Conservation (phyloP, 768 basidiomycete species). For the Termitomyces sp. region DNA sequence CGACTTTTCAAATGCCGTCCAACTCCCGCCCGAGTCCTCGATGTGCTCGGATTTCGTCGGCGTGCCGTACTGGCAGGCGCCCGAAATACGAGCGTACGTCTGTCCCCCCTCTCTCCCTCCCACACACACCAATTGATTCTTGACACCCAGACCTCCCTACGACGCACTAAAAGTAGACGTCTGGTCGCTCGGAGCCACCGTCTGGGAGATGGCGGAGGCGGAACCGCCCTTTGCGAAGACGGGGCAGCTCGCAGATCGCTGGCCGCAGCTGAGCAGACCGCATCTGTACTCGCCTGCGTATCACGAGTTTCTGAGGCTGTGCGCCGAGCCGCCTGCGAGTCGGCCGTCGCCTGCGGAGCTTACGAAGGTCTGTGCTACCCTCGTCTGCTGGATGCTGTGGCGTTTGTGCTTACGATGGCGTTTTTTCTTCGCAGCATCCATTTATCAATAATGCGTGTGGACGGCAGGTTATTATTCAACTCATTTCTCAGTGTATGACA, state of each 20-base stretch:
- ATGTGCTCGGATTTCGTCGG: constrained; percentile 58
- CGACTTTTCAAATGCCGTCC: constrained; percentile 78
- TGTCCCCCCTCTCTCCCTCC: not conserved
- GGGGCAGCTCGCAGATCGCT: constrained; percentile 54
- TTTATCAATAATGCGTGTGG: constrained; percentile 71
- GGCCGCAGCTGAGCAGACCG: constrained; percentile 60
- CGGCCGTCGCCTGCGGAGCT: constrained; percentile 59
- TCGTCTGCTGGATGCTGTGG: not conserved
- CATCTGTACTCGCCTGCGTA: constrained; percentile 63
- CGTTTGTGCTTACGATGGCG: not conserved
- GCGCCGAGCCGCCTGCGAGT: constrained; percentile 54
- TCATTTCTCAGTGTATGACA: constrained; percentile 63
- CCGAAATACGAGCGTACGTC: constrained; percentile 70
- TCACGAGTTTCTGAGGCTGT: constrained; percentile 67
- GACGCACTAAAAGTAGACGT: constrained; percentile 73
- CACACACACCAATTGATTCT: not conserved
- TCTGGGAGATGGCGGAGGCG: constrained; percentile 79
- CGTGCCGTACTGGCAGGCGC: constrained; percentile 83
- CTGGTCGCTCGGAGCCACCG: constrained; percentile 80
- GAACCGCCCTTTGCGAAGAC: constrained; percentile 68
- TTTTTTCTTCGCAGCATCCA: constrained; percentile 38
- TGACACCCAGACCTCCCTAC: constrained; percentile 52
- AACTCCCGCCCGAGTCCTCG: constrained; percentile 48
- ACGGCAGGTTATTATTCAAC: constrained; percentile 60
- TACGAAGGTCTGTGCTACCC: constrained; percentile 44